Percentiles rank a stretch among this genome's conserved stretches.
Conservation (phyloP, 2,329 filamentous ascomycete genomes). For the Basipetospora chlamydospora region DNA sequence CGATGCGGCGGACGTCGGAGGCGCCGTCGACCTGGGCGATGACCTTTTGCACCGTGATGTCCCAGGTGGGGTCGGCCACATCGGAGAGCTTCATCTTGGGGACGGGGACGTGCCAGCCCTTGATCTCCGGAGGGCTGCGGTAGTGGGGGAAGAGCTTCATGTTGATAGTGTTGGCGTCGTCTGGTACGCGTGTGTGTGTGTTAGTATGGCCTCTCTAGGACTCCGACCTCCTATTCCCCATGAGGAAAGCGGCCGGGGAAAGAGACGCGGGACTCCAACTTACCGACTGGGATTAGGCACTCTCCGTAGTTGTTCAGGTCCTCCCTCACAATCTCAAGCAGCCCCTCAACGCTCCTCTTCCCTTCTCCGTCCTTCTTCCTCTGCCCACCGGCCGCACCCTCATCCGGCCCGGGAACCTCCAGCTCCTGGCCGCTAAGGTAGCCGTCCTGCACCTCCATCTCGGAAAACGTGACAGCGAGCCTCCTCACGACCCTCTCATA, state of each 20-base stretch:
- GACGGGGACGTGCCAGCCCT: conserved; percentile 83
- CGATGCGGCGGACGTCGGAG: conserved; percentile 76
- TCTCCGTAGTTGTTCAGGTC: conserved; percentile 95
- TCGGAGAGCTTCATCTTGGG: conserved; percentile 49
- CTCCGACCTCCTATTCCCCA: too few relatives aligned
- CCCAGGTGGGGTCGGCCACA: conserved; percentile 55
- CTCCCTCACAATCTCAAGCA: conserved; percentile 69
- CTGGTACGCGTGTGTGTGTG: too few relatives aligned
- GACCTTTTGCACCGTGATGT: conserved; percentile 64
- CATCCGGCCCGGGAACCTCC: too few relatives aligned
- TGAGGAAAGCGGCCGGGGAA: background rate
- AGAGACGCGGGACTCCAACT: too few relatives aligned
- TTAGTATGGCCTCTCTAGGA: too few relatives aligned
- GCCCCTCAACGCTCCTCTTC: conserved; percentile 56
- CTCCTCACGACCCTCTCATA: conserved; percentile 79
- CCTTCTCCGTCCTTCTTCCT: conserved; percentile 12
- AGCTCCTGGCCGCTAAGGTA: conserved; percentile 55
- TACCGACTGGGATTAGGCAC: conserved; percentile 94
- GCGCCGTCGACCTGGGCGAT: conserved; percentile 82
- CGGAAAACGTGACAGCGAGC: conserved; percentile 70
- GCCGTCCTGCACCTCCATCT: conserved; percentile 80
- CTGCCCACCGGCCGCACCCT: conserved; percentile 20
- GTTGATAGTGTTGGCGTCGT: conserved; percentile 88
- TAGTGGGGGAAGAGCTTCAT: conserved; percentile 89
- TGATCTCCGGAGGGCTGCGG: conserved; percentile 59